A percentile compares a stretch with the other conserved stretches of the same genome.
Evolutionary conservation across 352 stramenopile genomes (phyloP).

Genomic region (Globisporangium nagaii): DNA sequence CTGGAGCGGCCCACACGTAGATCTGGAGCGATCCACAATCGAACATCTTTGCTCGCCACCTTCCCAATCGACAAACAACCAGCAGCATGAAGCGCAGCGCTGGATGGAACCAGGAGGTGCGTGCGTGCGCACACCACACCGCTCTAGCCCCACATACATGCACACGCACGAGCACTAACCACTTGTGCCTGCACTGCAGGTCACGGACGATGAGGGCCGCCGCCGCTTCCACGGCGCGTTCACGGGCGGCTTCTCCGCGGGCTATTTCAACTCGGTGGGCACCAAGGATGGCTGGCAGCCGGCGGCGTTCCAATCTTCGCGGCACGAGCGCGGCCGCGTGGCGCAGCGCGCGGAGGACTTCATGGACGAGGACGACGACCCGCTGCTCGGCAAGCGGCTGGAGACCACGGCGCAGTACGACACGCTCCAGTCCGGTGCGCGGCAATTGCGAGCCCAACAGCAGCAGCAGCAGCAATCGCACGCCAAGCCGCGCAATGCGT

Average conservation of each 20-base stretch:
- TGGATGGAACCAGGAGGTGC: slow-evolving; percentile 58
- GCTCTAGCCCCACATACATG: neutral
- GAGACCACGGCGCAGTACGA: slow-evolving; percentile 68
- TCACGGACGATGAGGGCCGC: slow-evolving; percentile 65
- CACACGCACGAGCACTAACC: neutral
- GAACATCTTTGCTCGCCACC: neutral
- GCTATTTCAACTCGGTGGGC: slow-evolving; percentile 93
- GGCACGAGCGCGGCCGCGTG: slow-evolving; percentile 22
- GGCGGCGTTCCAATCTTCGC: slow-evolving; percentile 76
- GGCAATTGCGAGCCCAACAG: slow-evolving; percentile 24
- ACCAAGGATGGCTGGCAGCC: slow-evolving; percentile 87
- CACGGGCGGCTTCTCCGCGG: slow-evolving; percentile 91
- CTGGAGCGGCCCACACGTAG: no score
- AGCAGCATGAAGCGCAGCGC: slow-evolving; percentile 35
- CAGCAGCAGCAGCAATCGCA: neutral
- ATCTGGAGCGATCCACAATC: neutral
- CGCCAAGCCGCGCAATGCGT: slow-evolving; percentile 3
- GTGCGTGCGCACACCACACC: neutral
- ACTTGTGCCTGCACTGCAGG: no score
- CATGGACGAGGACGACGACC: slow-evolving; percentile 93
- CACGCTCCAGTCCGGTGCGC: slow-evolving; percentile 34
- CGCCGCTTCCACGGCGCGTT: slow-evolving; percentile 92
- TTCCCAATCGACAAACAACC: neutral
- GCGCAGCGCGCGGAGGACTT: slow-evolving; percentile 88
- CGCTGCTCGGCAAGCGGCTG: slow-evolving; percentile 74